Conservation (phyloP, 140 eudicot genomes). For the Bidens hawaiensis region DNA sequence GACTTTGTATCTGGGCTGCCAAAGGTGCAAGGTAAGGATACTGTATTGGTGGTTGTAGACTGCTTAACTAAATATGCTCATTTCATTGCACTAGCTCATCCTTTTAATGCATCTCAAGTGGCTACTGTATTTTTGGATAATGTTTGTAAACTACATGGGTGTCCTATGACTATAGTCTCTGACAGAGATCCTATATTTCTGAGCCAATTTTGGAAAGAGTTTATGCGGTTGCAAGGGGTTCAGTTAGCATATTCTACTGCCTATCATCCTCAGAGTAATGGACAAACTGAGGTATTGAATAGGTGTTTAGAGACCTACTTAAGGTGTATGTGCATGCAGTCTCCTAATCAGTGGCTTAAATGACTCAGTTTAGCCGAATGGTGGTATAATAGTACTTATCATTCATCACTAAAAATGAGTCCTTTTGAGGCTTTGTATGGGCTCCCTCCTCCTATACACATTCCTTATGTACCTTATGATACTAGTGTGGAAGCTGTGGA, state of each 20-base stretch:
- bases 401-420: not conserved
- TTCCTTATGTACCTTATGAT: not conserved
- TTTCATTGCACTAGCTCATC: too few relatives aligned
- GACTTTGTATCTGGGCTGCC: too few relatives aligned
- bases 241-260: not conserved
- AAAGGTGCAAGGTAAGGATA: too few relatives aligned
- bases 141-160: not conserved
- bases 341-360: not conserved
- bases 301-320: not conserved
- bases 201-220: not conserved
- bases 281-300: not conserved
- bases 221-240: not conserved
- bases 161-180: not conserved
- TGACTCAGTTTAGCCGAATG: not conserved
- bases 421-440: not conserved
- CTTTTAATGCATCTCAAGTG: too few relatives aligned
- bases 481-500: not conserved
- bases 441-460: not conserved
- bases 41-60: too few relatives aligned
- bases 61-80: too few relatives aligned
- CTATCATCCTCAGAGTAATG: not conserved
- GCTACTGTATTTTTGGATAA: not conserved
- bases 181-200: not conserved
- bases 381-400: not conserved
- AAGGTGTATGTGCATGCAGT: not conserved